Base-by-base conservation (phyloP, 2,329 filamentous ascomycete genomes). In the Pestalotiopsis sp. region DNA sequence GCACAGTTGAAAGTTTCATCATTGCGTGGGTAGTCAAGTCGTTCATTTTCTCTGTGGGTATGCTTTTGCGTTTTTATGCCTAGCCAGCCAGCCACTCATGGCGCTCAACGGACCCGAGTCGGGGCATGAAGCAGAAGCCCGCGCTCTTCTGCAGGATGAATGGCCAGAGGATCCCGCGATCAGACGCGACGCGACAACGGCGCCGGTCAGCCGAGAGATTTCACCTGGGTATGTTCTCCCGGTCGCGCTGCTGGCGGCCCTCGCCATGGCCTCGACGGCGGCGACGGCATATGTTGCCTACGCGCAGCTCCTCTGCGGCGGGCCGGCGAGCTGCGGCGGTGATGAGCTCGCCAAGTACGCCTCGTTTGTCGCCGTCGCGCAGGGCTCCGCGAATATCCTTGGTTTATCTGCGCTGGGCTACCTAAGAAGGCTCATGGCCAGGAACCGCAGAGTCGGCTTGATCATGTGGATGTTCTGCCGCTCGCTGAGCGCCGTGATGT, bases 221-320 rank as follows among this genome's bases (percentile, higher is more conserved):
- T 36, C 31, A 36, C 31, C 31, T 36, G 31, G 31, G 31, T 36
- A 36, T 9, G 31, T 64, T 11, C 61, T 64, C n/a, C 61, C 61
- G n/a, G n/a, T 64, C 3, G 61, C 61, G n/a, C 25, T 64, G 20
- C n/a, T 36, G 61, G 61, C 39, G 3, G 31, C 61, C 7, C n/a
- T 64, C n/a, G 61, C 38, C 23, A 64, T 64, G n/a, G 61, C 61
- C 25, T 31, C 61, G 17, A 64, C 61, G n/a, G 39, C 61, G 5
- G 61, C 61, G 45, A 64, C 61, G n/a, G 41, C 61, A 17, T 23
- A 41, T 23, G 39, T 23, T 27, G 61, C 61, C 36, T 64, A 64
- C 20, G 61, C 38, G 5, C 20, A 20, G n/a, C 39, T 64, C 39
- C 17, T 45, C 31, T 64, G 61, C 61, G 23, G 9, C 17, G 61